Percentiles rank a stretch among this genome's conserved stretches.
phyloP scores from a whole-genome alignment of 371 early-diverging fungal genomes.

The Umbelopsis sp. region DNA sequence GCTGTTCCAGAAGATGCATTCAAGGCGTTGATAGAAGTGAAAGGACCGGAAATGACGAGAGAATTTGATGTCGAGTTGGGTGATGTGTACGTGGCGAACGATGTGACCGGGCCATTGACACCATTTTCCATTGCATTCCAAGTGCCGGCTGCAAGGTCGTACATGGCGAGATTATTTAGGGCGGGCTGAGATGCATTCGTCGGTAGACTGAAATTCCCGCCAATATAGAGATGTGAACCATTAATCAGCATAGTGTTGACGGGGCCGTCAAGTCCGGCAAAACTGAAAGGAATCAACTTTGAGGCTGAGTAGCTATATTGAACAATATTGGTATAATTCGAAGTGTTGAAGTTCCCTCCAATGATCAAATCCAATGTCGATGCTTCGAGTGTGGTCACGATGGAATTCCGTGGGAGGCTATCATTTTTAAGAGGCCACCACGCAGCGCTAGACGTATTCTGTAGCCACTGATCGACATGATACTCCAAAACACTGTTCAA shows the following conservation, averaged over 20 bases:
- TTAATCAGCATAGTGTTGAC: conserved; percentile 24
- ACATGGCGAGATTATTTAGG: conserved; percentile 5
- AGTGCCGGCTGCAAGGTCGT: neutral
- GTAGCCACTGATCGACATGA: conserved; percentile 6
- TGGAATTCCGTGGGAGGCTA: conserved; percentile 35
- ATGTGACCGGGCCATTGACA: conserved; percentile 5
- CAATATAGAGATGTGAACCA: conserved; percentile 28
- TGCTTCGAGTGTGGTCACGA: conserved; percentile 41
- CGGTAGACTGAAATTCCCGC: conserved; percentile 25
- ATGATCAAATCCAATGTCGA: conserved; percentile 31
- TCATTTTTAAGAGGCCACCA: neutral
- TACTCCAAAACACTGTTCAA: conserved; percentile 41
- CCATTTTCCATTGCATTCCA: conserved; percentile 12
- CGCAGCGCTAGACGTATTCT: neutral
- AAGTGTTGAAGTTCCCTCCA: conserved; percentile 28
- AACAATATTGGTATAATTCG: conserved; percentile 30
- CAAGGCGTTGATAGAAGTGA: neutral
- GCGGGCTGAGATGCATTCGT: neutral
- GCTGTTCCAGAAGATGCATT: neutral
- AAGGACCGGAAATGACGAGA: neutral
- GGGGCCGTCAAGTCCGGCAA: conserved; percentile 29
- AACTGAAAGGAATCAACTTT: conserved; percentile 20
- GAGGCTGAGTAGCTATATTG: conserved; percentile 24
- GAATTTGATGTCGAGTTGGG: neutral
- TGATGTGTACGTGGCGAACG: neutral